Conservation (phyloP, 2,329 filamentous ascomycete species). For the Venturia nashicola region DNA sequence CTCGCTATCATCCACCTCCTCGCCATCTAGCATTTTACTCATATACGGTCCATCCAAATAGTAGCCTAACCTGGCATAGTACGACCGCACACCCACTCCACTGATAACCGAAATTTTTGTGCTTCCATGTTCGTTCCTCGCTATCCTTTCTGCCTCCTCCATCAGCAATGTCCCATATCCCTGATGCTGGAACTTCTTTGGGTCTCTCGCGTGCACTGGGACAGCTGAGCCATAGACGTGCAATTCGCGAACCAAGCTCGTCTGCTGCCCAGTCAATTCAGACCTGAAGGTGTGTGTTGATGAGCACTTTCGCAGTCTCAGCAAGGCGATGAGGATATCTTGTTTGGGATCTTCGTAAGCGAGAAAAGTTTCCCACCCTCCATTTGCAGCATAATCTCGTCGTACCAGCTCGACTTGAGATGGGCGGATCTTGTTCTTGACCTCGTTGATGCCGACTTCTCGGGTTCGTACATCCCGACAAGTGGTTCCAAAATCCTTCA, state of each 20-base stretch:
- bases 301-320: constrained; percentile 82
- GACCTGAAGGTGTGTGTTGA: constrained; percentile 83
- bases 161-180: constrained; percentile 92
- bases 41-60: constrained; percentile 79
- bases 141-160: constrained; percentile 96
- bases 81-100: constrained; percentile 91
- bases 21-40: constrained; percentile 23
- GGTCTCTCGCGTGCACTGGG: constrained; percentile 90
- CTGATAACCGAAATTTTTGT: constrained; percentile 94
- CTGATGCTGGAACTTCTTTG: constrained; percentile 95
- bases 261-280: constrained; percentile 75
- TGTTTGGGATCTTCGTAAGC: constrained; percentile 98
- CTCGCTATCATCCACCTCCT: neutral
- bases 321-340: constrained; percentile 85
- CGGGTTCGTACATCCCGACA: constrained; percentile 93
- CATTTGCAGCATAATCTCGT: constrained; percentile 88
- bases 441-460: constrained; percentile 96
- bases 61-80: constrained; percentile 89
- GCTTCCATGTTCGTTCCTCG: constrained; percentile 85
- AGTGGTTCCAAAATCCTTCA: constrained; percentile 97
- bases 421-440: constrained; percentile 95
- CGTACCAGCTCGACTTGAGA: constrained; percentile 93
- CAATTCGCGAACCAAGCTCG: constrained; percentile 82
- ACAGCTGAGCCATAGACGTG: constrained; percentile 97
- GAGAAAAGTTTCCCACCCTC: constrained; percentile 96